Base-by-base conservation (phyloP, 1,139 yeast species). In the Zygoascus sp. region DNA sequence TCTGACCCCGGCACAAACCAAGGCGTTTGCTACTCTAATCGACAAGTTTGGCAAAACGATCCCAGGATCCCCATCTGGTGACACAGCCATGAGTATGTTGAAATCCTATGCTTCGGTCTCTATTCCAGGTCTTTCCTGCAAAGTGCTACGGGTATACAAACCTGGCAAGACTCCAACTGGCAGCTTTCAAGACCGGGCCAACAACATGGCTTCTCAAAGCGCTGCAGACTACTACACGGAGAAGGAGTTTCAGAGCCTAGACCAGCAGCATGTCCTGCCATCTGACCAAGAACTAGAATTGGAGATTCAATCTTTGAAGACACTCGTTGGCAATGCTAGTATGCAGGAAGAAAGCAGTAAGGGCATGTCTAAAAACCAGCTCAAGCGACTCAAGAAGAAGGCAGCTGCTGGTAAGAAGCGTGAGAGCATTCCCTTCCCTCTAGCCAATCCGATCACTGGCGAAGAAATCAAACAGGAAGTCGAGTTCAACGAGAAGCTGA, bases 41-140 rank as follows among this genome's bases (percentile, higher is more conserved):
- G 69, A 69, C 44, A 56, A 58, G 27, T 68, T 69, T 48, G 58
- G 61, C 32, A 61, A 54, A 39, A 53, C 54, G 40, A 65, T 60
- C 49, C 66, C 73, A 1, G 75, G 74, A 1, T 58, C 72, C 0
- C 63, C 70, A 1, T 53, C 57, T 4, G 76, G 76, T 3, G 64
- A 59, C 15, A 61, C 66, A 34, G 73, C 70, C 2, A 51, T 72
- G 5, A 63, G 70, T 20, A 57, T 72, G 42, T 68, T 72, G 69
- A 64, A 62, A 51, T 66, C 73, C 1, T 72, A 72, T 48, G 54
- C 60, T 11, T 52, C 54, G 23, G 58, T 72, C 1, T 56, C 58
- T 4, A 57, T 71, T 45, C 59, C 59, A 10, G 65, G 63, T 7
- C 62, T 72, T 67, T 53, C 52, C 15, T 70, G 74, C 53, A 58